Percentiles rank a stretch among this genome's conserved stretches.
Conservation (phyloP, 768 basidiomycete species). For the Mrakia gelida region DNA sequence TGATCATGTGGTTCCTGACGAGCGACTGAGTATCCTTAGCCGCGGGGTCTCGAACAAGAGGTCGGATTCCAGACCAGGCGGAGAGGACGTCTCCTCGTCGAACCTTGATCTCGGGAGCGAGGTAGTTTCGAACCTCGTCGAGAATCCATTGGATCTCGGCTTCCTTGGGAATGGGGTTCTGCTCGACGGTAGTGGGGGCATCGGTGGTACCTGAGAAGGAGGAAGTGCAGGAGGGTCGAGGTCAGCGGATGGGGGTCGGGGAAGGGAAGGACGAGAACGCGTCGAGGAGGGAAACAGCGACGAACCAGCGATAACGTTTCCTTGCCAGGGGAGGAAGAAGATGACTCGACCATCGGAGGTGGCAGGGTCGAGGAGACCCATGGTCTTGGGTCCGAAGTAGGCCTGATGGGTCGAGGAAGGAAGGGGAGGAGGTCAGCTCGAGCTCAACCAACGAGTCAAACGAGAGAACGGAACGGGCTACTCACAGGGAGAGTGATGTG, state of each 20-base stretch:
- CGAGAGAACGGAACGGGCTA: too few relatives aligned
- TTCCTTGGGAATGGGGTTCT: constrained; percentile 76
- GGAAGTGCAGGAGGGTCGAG: background rate
- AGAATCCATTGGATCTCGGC: constrained; percentile 97
- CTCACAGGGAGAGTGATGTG: constrained; percentile 81
- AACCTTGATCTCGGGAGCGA: constrained; percentile 87
- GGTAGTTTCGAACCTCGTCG: constrained; percentile 75
- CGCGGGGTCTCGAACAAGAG: constrained; percentile 77
- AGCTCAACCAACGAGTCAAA: background rate
- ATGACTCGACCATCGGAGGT: constrained; percentile 93
- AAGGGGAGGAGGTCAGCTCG: background rate
- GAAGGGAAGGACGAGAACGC: background rate
- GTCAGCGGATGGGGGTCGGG: background rate
- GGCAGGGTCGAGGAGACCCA: constrained; percentile 92
- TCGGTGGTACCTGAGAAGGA: constrained; percentile 74
- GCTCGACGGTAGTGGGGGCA: constrained; percentile 63
- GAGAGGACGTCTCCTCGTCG: constrained; percentile 89
- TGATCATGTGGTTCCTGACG: constrained; percentile 89
- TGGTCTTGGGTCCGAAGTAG: constrained; percentile 86
- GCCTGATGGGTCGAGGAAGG: constrained; percentile 39
- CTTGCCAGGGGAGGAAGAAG: constrained; percentile 99
- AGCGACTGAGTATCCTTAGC: constrained; percentile 75
- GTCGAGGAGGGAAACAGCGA: background rate
- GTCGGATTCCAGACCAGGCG: constrained; percentile 89
- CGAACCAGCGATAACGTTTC: constrained; percentile 74